Conservation (phyloP, 441 rosid species). For the Adansonia gregorii region DNA sequence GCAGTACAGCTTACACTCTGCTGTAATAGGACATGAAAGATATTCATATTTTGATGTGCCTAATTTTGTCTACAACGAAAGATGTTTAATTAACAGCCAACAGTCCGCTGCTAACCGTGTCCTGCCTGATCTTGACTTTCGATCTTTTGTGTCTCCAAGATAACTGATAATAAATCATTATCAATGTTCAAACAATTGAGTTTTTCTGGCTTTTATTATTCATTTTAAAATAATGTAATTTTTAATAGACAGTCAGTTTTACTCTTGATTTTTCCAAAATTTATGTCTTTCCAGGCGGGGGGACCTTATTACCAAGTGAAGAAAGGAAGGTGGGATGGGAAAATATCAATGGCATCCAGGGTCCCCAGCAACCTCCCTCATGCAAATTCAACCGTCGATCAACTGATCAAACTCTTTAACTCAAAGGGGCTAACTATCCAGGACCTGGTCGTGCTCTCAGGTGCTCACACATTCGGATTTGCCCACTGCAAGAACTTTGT, state of each 20-base stretch:
- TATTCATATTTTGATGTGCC: constrained; percentile 27
- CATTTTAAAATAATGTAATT: not conserved
- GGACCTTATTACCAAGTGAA: constrained; percentile 56
- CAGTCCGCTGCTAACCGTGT: not conserved
- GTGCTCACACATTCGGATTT: constrained; percentile 53
- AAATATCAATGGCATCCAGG: constrained; percentile 52
- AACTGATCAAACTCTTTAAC: constrained; percentile 50
- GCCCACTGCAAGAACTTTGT: constrained; percentile 47
- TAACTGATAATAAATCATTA: not conserved
- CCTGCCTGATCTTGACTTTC: constrained; percentile 11
- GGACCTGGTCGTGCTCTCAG: constrained; percentile 57
- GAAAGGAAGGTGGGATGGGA: constrained; percentile 70
- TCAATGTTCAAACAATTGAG: not conserved
- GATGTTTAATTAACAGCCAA: constrained; percentile 21
- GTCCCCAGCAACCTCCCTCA: constrained; percentile 50
- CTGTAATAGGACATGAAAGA: not conserved
- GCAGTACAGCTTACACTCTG: constrained; percentile 1
- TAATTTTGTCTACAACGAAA: constrained; percentile 22
- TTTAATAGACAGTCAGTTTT: not conserved
- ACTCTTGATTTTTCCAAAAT: not conserved
- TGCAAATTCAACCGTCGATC: constrained; percentile 55
- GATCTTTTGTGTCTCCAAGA: not conserved
- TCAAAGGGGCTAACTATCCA: constrained; percentile 53
- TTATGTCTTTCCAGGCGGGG: constrained; percentile 38
- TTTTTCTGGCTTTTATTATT: not conserved